These are phyloP conservation scores for Plasmodium sp. DNA, from an alignment of 169 alveolate genomes.

Conservation along the genomic window DNA sequence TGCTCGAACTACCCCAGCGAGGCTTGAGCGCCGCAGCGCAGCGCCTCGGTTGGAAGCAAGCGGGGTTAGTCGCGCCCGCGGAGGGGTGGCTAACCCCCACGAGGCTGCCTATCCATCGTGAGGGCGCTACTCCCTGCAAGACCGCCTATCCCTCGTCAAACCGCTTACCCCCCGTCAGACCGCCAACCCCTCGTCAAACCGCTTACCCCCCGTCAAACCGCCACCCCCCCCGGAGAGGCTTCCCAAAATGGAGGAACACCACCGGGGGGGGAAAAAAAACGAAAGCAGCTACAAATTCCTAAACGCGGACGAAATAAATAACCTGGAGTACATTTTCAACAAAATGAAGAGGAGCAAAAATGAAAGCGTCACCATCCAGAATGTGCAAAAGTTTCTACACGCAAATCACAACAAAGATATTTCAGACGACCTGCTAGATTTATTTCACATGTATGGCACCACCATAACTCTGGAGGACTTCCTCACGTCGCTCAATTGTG, in stretches of 20 bases:
- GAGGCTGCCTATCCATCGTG: too few species aligned
- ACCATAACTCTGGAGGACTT: constrained; percentile 56
- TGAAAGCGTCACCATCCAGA: constrained; percentile 36
- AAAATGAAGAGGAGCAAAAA: constrained; percentile 40
- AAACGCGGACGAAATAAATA: constrained; percentile 67
- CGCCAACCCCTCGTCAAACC: too few species aligned
- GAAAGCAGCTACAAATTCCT: constrained; percentile 54
- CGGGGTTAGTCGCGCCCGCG: neutral
- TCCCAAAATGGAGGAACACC: constrained; percentile 40
- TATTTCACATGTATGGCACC: constrained; percentile 61
- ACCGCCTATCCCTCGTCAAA: neutral
- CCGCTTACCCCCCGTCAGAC: neutral
- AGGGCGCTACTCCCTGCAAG: too few species aligned
- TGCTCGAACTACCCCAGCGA: constrained; percentile 14
- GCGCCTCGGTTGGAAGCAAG: neutral
- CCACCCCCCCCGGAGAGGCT: neutral
- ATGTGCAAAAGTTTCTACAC: constrained; percentile 25
- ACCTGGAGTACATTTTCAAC: constrained; percentile 54
- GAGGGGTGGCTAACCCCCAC: too few species aligned
- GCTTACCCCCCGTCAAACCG: neutral
- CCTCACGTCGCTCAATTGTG: constrained; percentile 39
- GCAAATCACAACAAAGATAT: constrained; percentile 37
- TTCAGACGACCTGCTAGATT: constrained; percentile 23
- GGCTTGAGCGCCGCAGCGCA: neutral
- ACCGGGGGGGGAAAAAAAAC: neutral